Percentiles rank a stretch among this genome's conserved stretches.
Conservation (phyloP, 176 grass and related monocot genomes). For the Bromus sterilis region DNA sequence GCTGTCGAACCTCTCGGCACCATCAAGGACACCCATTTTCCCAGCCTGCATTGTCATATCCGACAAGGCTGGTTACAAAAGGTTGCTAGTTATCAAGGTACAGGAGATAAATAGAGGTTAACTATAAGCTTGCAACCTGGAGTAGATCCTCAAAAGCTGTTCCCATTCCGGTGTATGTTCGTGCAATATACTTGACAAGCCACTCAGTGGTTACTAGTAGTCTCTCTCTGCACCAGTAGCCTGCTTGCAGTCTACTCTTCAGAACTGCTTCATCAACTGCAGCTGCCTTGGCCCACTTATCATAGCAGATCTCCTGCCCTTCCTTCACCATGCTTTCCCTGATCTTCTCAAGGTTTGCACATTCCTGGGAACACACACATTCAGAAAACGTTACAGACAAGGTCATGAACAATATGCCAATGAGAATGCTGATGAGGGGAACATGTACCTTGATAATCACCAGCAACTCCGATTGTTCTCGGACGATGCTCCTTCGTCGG, state of each 20-base stretch:
- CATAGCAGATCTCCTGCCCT: conserved; percentile 35
- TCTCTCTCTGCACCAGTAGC: conserved; percentile 59
- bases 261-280: conserved; percentile 46
- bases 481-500: conserved; percentile 27
- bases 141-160: conserved; percentile 76
- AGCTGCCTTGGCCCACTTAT: conserved; percentile 69
- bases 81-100: neutral
- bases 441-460: conserved; percentile 74
- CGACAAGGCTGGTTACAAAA: neutral
- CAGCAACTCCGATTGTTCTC: conserved; percentile 55
- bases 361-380: conserved; percentile 28
- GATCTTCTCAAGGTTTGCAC: conserved; percentile 65
- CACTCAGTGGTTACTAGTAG: conserved; percentile 56
- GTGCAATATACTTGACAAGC: conserved; percentile 69
- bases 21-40: conserved; percentile 73
- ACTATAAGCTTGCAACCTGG: conserved; percentile 42
- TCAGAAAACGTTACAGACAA: neutral
- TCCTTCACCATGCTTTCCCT: conserved; percentile 45
- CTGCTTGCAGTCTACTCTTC: conserved; percentile 43
- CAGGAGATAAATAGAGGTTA: neutral
- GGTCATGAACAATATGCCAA: neutral
- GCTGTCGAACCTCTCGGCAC: conserved; percentile 74
- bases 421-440: neutral
- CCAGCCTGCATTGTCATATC: conserved; percentile 48
- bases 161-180: conserved; percentile 61